Evolutionary conservation across 768 basidiomycete species (phyloP).

Genomic region (Lactarius indigo): DNA sequence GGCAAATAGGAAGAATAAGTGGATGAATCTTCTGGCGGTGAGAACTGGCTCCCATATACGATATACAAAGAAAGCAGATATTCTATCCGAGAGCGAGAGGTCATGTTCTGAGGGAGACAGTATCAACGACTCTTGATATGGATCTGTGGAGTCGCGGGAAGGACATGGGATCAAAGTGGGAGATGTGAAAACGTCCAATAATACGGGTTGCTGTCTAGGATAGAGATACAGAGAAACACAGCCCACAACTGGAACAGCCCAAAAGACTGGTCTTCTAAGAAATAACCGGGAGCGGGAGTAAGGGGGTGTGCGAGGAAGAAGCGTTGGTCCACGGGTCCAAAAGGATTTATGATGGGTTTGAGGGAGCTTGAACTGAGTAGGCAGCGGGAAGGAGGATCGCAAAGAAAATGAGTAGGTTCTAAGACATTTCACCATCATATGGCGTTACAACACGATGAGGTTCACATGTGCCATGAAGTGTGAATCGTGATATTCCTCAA

Average conservation of each 20-base stretch:
- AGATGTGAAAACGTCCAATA: slow-evolving; percentile 49
- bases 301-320: slow-evolving; percentile 36
- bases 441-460: neutral
- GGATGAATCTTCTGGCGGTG: slow-evolving; percentile 78
- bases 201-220: slow-evolving; percentile 41
- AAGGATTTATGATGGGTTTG: slow-evolving; percentile 31
- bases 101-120: slow-evolving; percentile 68
- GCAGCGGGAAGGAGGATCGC: slow-evolving; percentile 14
- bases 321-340: slow-evolving; percentile 27
- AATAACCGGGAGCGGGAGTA: slow-evolving; percentile 32
- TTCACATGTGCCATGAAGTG: neutral
- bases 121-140: slow-evolving; percentile 38
- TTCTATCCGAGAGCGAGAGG: slow-evolving; percentile 42
- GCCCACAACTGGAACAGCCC: slow-evolving; percentile 56
- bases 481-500: neutral
- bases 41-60: slow-evolving; percentile 81
- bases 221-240: slow-evolving; percentile 50
- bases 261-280: slow-evolving; percentile 36
- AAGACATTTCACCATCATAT: slow-evolving; percentile 30
- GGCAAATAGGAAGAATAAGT: slow-evolving; percentile 77
- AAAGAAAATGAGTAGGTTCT: slow-evolving; percentile 27
- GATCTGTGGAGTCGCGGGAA: slow-evolving; percentile 20
- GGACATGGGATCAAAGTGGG: slow-evolving; percentile 46
- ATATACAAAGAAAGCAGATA: slow-evolving; percentile 48
- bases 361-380: neutral